phyloP scores from a whole-genome alignment of 2,329 filamentous ascomycete species.

The Aspergillus alliaceus region DNA sequence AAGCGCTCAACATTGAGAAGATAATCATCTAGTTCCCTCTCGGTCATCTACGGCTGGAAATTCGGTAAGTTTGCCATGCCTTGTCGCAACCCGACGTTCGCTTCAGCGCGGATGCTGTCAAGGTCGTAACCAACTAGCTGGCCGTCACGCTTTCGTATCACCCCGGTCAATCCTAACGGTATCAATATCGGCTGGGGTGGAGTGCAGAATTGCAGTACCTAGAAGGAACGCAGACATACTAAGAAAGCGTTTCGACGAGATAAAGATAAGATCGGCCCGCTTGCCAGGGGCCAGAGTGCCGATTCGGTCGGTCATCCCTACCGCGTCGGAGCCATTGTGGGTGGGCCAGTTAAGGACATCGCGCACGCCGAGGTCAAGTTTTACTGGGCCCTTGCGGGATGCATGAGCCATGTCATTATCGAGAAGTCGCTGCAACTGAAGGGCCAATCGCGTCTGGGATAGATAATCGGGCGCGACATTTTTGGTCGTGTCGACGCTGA shows the following conservation, averaged over 20 bases:
- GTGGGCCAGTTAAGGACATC: neutral
- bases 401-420: neutral
- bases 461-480: neutral
- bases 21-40: neutral
- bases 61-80: neutral
- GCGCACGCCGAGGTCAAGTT: neutral
- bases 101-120: neutral
- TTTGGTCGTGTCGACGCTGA: constrained; percentile 1
- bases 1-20: neutral
- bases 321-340: neutral
- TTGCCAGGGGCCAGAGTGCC: neutral
- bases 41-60: neutral
- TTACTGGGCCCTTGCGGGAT: neutral
- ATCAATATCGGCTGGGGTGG: neutral
- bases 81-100: neutral
- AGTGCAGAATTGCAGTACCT: neutral
- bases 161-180: neutral
- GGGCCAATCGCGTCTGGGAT: neutral
- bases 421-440: neutral
- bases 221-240: neutral
- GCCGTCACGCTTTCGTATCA: neutral
- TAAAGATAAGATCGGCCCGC: neutral
- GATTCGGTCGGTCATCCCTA: neutral
- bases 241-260: neutral
- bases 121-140: neutral